phyloP scores from a whole-genome alignment of 352 stramenopile species.

The Pythium diclinum region DNA sequence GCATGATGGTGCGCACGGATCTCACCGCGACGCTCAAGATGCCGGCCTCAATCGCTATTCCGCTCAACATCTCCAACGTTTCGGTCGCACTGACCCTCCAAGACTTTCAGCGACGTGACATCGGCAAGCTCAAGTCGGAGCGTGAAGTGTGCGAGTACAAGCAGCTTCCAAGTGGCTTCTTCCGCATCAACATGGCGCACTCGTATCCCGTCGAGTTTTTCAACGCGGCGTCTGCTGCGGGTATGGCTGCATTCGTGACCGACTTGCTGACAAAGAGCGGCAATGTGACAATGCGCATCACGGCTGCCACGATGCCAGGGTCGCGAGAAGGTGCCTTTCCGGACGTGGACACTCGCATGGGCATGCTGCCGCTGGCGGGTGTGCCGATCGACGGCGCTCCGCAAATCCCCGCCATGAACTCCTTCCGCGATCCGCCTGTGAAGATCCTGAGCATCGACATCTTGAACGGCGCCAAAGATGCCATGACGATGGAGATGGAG shows the following conservation, averaged over 20 bases:
- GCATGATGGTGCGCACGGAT: conserved; percentile 68
- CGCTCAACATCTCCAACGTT: conserved; percentile 59
- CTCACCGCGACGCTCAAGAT: conserved; percentile 68
- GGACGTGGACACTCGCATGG: conserved; percentile 69
- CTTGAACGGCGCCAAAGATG: conserved; percentile 35
- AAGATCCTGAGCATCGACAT: conserved; percentile 68
- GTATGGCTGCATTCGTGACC: conserved; percentile 58
- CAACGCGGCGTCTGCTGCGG: conserved; percentile 30
- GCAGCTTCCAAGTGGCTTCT: conserved; percentile 46
- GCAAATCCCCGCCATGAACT: conserved; percentile 64
- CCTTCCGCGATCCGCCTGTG: conserved; percentile 59
- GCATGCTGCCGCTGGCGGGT: conserved; percentile 53
- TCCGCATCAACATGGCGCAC: conserved; percentile 70
- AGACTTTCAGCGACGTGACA: conserved; percentile 28
- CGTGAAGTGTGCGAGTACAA: conserved; percentile 66
- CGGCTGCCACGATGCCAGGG: conserved; percentile 22
- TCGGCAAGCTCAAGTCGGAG: conserved; percentile 51
- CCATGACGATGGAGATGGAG: conserved; percentile 63
- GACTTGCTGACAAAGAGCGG: conserved; percentile 55
- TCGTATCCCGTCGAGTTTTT: conserved; percentile 65
- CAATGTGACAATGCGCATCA: conserved; percentile 59
- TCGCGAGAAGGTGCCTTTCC: conserved; percentile 43
- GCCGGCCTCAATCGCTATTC: conserved; percentile 65
- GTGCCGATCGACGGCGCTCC: conserved; percentile 60
- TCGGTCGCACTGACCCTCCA: conserved; percentile 58